Evolutionary conservation across 345 rosid genomes (phyloP), one percentile per base, ranked within the genome.

Genomic region (Luvunga scandens): DNA sequence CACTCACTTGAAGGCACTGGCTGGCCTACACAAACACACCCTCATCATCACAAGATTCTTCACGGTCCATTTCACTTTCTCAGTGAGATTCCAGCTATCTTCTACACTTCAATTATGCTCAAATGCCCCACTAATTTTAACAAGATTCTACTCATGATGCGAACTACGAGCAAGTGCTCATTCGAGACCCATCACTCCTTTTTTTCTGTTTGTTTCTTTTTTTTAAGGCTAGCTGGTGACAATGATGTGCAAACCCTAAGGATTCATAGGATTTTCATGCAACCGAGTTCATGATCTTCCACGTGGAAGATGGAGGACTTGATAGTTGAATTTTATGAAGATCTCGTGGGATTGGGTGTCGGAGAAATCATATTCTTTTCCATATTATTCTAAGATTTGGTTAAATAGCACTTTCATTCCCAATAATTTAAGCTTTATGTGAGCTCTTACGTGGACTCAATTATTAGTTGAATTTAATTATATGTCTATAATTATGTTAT

Each of bases 21-120:
- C 60, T 80, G 77, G 63, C 78, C 55, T 27, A 57, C 77, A 19
- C 42, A 38, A 38, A 8, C 42, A 38, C 7, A 34, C 4, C 57
- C 22, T 53, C 57, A 50, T 77, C 66, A 71, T n/a, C 59, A 4
- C 9, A 27, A 25, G 82, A 80, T 80, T 80, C 84, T 27, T 61
- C 77, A 19, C 27, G 10, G 31, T 6, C 27, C 36, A 14, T 28
- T 63, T 27, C 61, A 36, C 59, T 66, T 68, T 75, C 33, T 63
- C 27, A 30, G 66, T 71, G 8, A 78, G 82, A 82, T 86, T 83
- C 86, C 79, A 84, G 69, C 63, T 27, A 75, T 70, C 25, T 75
- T 53, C 7, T 53, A 45, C 50, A 13, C 5, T 45, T 4, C 0
- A 13, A 13, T 12, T 12, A 13, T 45, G 3, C 30, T 71, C 10